Percentiles rank a stretch among this genome's conserved stretches.
Conservation (phyloP, 768 basidiomycete species). For the Phanerochaete carnosa region DNA sequence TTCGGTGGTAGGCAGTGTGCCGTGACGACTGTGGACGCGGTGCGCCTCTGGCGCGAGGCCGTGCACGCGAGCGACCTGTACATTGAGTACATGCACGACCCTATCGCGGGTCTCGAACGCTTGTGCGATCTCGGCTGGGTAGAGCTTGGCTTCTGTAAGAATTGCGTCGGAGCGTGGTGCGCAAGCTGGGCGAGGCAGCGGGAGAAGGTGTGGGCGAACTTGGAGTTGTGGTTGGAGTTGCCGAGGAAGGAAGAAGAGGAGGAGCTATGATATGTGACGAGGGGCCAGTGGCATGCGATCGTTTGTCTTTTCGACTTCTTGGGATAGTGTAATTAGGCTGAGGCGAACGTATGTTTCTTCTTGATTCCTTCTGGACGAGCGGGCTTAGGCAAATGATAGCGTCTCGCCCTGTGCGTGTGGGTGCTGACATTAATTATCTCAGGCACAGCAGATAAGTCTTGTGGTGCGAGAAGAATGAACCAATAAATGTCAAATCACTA, state of each 20-base stretch:
- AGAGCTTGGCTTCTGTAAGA: constrained; percentile 32
- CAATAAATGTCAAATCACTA: too few relatives aligned
- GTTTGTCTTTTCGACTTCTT: too few relatives aligned
- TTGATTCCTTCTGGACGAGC: too few relatives aligned
- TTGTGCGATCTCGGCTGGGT: constrained; percentile 28
- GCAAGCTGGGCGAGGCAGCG: constrained; percentile 27
- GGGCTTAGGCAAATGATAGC: too few relatives aligned
- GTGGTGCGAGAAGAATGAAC: too few relatives aligned
- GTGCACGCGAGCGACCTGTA: constrained; percentile 22
- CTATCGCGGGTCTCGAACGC: constrained; percentile 31
- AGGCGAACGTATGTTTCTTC: too few relatives aligned
- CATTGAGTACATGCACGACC: constrained; percentile 30
- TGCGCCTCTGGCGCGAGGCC: constrained; percentile 12
- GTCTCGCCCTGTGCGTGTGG: too few relatives aligned
- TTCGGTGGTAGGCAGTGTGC: background rate
- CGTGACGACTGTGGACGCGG: constrained; percentile 4
- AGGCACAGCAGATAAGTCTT: too few relatives aligned
- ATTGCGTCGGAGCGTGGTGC: constrained; percentile 27
- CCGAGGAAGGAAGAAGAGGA: background rate
- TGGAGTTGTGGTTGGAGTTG: constrained; percentile 28
- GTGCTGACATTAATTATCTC: too few relatives aligned
- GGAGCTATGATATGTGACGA: background rate
- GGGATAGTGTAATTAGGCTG: too few relatives aligned
- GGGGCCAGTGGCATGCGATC: too few relatives aligned
- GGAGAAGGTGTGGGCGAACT: constrained; percentile 29